Conservation (phyloP, 352 stramenopile genomes). For the Albugo candida region DNA sequence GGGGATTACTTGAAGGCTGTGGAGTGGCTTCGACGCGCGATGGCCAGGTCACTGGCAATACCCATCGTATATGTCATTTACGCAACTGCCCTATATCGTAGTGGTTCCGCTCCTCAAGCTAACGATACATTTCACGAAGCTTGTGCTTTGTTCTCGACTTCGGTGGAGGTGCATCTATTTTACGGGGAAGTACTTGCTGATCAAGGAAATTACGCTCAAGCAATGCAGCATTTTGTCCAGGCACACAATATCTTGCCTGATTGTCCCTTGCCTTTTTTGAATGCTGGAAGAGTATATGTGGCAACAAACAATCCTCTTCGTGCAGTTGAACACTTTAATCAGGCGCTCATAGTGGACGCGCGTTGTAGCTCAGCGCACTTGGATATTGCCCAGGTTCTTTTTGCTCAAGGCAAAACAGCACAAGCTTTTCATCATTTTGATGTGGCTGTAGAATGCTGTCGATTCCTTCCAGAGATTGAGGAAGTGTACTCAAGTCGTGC, state of each 20-base stretch:
- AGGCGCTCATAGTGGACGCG: conserved; percentile 53
- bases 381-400: conserved; percentile 72
- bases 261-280: conserved; percentile 67
- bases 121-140: conserved; percentile 67
- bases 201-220: conserved; percentile 59
- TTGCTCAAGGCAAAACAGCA: conserved; percentile 46
- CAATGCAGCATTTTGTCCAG: conserved; percentile 57
- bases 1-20: conserved; percentile 54
- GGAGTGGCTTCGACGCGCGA: conserved; percentile 43
- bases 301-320: conserved; percentile 62
- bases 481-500: conserved; percentile 52
- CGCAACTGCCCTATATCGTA: conserved; percentile 76
- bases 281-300: conserved; percentile 64
- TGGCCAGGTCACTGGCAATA: conserved; percentile 54
- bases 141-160: conserved; percentile 35
- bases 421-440: conserved; percentile 68
- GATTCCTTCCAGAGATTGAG: conserved; percentile 67
- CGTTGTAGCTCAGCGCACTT: conserved; percentile 64
- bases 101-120: conserved; percentile 56
- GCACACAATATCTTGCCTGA: conserved; percentile 51
- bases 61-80: conserved; percentile 63
- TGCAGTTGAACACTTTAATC: conserved; percentile 63
- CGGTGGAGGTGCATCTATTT: conserved; percentile 61
- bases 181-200: conserved; percentile 65
- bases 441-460: conserved; percentile 38